phyloP scores from a whole-genome alignment of 176 grass and related monocot genomes.

The Hyparrhenia diplandra region DNA sequence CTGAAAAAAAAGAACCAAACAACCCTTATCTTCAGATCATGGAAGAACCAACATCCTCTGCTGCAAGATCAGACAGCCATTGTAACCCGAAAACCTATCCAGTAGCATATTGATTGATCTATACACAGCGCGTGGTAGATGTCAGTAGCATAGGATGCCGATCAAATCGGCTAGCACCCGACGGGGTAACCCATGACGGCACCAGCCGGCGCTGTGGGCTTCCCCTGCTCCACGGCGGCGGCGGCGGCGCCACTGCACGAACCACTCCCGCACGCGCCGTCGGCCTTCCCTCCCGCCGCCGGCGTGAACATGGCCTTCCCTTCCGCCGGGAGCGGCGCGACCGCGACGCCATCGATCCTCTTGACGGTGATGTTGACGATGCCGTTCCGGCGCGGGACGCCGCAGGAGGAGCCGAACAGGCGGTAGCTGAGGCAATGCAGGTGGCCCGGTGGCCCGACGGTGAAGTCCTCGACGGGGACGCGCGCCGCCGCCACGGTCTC shows the following conservation, averaged over 20 bases:
- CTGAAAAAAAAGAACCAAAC: not conserved
- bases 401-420: not conserved
- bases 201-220: constrained; percentile 13
- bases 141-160: not conserved
- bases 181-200: constrained; percentile 43
- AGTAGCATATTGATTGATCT: not conserved
- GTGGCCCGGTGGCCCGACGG: constrained; percentile 41
- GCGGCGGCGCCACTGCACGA: not conserved
- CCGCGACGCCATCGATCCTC: constrained; percentile 19
- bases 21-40: not conserved
- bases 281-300: not conserved
- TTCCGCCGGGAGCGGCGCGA: not conserved
- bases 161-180: not conserved
- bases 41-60: not conserved
- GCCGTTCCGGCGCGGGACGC: constrained; percentile 22
- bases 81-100: not conserved
- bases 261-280: not conserved
- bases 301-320: not conserved
- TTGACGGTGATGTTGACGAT: constrained; percentile 60
- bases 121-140: not conserved
- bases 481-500: constrained; percentile 36
- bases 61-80: not conserved
- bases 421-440: constrained; percentile 76
- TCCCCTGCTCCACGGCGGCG: not conserved
- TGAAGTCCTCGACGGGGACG: constrained; percentile 51